Evolutionary conservation across 176 grass and related monocot species (phyloP).

Genomic region (Alloteropsis semialata): DNA sequence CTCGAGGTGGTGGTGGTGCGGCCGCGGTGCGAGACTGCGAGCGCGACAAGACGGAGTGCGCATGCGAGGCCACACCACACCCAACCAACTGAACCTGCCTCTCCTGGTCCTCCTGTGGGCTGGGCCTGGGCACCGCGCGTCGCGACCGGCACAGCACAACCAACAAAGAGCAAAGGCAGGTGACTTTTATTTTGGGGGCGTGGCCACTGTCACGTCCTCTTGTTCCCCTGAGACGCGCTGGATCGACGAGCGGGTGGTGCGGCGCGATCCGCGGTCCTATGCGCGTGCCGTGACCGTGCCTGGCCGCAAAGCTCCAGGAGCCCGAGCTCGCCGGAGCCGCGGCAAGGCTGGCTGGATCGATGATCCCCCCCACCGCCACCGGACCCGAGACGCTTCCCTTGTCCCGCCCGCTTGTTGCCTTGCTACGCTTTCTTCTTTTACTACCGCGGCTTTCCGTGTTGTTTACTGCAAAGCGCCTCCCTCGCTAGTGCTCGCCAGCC

Average conservation of each 20-base stretch:
- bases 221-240: not conserved
- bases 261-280: not conserved
- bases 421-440: not conserved
- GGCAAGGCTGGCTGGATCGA: not conserved
- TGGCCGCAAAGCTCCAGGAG: not conserved
- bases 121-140: too few species aligned
- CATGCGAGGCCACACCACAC: too few species aligned
- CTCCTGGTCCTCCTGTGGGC: too few species aligned
- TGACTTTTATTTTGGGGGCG: too few species aligned
- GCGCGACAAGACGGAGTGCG: not conserved
- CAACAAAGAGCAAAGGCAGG: too few species aligned
- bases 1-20: not conserved
- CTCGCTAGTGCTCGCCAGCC: conserved; percentile 25
- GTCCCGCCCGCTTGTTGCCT: conserved; percentile 26
- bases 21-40: not conserved
- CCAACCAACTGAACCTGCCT: too few species aligned
- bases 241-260: not conserved
- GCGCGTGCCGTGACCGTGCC: not conserved
- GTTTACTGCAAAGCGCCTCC: conserved; percentile 33
- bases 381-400: not conserved
- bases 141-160: too few species aligned
- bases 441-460: not conserved
- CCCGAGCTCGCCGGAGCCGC: not conserved
- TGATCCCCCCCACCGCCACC: not conserved
- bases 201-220: too few species aligned